Evolutionary conservation across 192 early-diverging fungal species (phyloP).

Genomic region (Podila epigama): DNA sequence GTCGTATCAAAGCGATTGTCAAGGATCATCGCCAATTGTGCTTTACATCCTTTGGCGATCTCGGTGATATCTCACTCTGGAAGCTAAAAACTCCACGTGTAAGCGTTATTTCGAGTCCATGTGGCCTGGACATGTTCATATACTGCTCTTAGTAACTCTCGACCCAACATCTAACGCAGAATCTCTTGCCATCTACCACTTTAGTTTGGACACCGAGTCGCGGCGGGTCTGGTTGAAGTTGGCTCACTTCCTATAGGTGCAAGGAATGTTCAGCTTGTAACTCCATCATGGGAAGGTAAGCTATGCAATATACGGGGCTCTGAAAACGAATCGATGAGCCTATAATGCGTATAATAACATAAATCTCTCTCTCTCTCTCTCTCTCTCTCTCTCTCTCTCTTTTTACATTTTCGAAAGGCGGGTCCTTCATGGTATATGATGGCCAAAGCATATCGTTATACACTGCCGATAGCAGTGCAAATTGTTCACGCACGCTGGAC

Average conservation of each 20-base stretch:
- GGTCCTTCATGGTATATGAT: constrained; percentile 47
- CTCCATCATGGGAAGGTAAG: constrained; percentile 47
- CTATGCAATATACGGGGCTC: no score
- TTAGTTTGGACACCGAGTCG: constrained; percentile 50
- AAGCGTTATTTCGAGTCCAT: constrained; percentile 8
- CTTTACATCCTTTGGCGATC: constrained; percentile 56
- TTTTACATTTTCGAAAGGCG: no score
- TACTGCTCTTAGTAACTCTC: no score
- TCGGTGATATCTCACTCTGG: constrained; percentile 65
- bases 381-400: no score
- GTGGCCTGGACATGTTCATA: no score
- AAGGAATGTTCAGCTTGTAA: constrained; percentile 29
- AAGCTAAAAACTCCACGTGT: constrained; percentile 59
- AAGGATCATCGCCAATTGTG: constrained; percentile 50
- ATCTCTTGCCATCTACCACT: constrained; percentile 4
- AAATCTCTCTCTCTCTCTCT: no score
- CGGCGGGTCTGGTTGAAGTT: constrained; percentile 41
- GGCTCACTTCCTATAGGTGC: constrained; percentile 37
- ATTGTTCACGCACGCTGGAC: constrained; percentile 24
- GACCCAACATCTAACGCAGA: no score
- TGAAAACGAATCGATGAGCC: no score
- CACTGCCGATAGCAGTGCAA: constrained; percentile 15
- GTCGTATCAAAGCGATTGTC: constrained; percentile 52
- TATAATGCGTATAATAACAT: no score
- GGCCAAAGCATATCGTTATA: constrained; percentile 29